Conservation (phyloP, 1,139 yeast species). For the Sugiyamaella sp. region DNA sequence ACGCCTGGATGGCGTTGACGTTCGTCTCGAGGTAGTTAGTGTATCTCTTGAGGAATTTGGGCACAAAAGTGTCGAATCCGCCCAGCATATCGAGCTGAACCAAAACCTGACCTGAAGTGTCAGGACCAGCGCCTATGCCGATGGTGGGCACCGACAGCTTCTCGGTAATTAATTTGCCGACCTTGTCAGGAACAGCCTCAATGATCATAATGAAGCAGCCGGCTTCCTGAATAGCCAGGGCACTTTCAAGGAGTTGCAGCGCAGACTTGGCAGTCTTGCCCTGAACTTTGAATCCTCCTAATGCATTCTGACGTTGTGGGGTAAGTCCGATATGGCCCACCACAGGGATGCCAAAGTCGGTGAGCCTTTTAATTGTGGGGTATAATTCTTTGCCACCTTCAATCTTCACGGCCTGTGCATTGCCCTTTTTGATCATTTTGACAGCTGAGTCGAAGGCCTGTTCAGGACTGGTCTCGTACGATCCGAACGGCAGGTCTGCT, state of each 20-base stretch:
- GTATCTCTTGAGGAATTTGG: conserved; percentile 81
- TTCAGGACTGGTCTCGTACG: conserved; percentile 65
- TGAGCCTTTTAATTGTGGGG: conserved; percentile 53
- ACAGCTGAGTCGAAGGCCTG: conserved; percentile 71
- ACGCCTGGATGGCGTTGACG: conserved; percentile 55
- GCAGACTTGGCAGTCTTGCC: conserved; percentile 66
- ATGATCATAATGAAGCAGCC: conserved; percentile 79
- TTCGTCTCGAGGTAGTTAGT: conserved; percentile 55
- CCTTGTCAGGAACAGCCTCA: conserved; percentile 81
- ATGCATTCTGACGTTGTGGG: conserved; percentile 78
- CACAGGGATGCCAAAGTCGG: conserved; percentile 79
- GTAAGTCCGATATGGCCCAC: conserved; percentile 92
- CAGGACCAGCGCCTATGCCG: conserved; percentile 94
- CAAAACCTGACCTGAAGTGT: conserved; percentile 84
- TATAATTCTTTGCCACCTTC: conserved; percentile 75
- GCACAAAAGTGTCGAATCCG: conserved; percentile 55
- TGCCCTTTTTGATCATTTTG: conserved; percentile 60
- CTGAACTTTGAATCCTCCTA: conserved; percentile 90
- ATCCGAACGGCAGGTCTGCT: conserved; percentile 92
- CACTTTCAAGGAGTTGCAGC: conserved; percentile 62
- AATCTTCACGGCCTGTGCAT: conserved; percentile 79
- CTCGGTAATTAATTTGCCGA: conserved; percentile 68
- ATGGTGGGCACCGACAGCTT: conserved; percentile 74
- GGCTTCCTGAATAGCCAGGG: conserved; percentile 66
- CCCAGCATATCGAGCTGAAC: conserved; percentile 88